These are phyloP conservation scores for Melanopsichium pennsylvanicum DNA, from an alignment of 1,284 basidiomycete species.

Conservation along the genomic window DNA sequence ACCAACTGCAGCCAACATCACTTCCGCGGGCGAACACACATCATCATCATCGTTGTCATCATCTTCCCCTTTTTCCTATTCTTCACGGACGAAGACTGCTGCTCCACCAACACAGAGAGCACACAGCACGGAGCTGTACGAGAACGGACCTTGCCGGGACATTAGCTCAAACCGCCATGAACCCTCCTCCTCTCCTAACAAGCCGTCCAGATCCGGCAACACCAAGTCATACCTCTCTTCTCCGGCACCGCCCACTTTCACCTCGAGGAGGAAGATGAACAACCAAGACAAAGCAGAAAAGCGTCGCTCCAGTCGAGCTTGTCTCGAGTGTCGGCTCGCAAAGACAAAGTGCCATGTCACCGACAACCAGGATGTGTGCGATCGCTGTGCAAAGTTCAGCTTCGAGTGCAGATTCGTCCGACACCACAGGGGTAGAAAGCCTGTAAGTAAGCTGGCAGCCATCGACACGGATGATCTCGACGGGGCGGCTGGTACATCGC, in stretches of 20 bases:
- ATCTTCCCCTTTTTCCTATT: constrained; percentile 5
- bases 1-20: background rate
- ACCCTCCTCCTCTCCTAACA: constrained; percentile 3
- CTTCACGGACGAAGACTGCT: no score
- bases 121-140: constrained; percentile 13
- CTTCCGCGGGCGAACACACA: background rate
- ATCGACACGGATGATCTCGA: constrained; percentile 29
- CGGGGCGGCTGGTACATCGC: constrained; percentile 1
- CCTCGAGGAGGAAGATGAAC: constrained; percentile 24
- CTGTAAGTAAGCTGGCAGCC: constrained; percentile 37
- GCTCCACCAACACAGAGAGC: no score
- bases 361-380: constrained; percentile 27
- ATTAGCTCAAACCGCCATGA: background rate
- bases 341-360: constrained; percentile 45
- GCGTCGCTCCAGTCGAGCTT: constrained; percentile 38
- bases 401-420: constrained; percentile 43
- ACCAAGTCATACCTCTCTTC: constrained; percentile 4
- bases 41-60: no score
- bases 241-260: background rate
- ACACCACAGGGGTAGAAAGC: constrained; percentile 40
- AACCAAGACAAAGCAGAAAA: constrained; percentile 35
- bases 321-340: constrained; percentile 40
- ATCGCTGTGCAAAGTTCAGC: constrained; percentile 40
- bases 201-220: background rate
- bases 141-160: constrained; percentile 5